phyloP scores from a whole-genome alignment of 805 yeast species.

The Hanseniaspora jakobsenii region DNA sequence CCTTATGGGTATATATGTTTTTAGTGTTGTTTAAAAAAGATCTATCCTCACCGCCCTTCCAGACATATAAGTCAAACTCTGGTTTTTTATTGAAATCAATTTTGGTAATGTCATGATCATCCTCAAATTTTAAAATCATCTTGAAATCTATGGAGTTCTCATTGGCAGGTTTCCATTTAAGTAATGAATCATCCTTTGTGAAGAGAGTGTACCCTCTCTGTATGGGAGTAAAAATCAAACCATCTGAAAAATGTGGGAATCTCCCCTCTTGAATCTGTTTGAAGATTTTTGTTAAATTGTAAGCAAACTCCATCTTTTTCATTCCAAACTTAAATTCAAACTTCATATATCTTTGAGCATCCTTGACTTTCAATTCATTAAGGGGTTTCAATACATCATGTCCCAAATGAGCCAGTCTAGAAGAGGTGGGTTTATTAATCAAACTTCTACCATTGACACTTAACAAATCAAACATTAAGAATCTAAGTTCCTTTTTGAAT shows the following conservation, averaged over 20 bases:
- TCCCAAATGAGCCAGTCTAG: slow-evolving; percentile 76
- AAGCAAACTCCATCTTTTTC: slow-evolving; percentile 79
- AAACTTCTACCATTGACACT: slow-evolving; percentile 67
- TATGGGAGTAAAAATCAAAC: slow-evolving; percentile 84
- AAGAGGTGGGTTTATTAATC: slow-evolving; percentile 58
- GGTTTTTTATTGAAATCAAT: slow-evolving; percentile 75
- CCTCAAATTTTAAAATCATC: slow-evolving; percentile 34
- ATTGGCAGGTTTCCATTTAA: slow-evolving; percentile 96
- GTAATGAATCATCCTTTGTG: slow-evolving; percentile 61
- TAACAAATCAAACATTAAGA: slow-evolving; percentile 81
- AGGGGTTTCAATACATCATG: slow-evolving; percentile 75
- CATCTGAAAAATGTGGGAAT: slow-evolving; percentile 83
- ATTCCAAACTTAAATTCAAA: slow-evolving; percentile 80
- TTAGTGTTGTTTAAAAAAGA: slow-evolving; percentile 25
- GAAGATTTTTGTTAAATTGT: slow-evolving; percentile 64
- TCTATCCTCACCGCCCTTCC: slow-evolving; percentile 53
- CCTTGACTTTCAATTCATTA: slow-evolving; percentile 49
- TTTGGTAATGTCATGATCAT: slow-evolving; percentile 21
- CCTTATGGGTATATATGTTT: slow-evolving; percentile 25
- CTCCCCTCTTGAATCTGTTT: slow-evolving; percentile 44
- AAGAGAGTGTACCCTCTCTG: slow-evolving; percentile 79
- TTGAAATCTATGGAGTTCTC: slow-evolving; percentile 90
- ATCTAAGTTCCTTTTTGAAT: slow-evolving; percentile 55
- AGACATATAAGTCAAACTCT: slow-evolving; percentile 49
- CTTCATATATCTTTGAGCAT: slow-evolving; percentile 59